phyloP scores from a whole-genome alignment of 345 rosid species.

The Populus simonii region DNA sequence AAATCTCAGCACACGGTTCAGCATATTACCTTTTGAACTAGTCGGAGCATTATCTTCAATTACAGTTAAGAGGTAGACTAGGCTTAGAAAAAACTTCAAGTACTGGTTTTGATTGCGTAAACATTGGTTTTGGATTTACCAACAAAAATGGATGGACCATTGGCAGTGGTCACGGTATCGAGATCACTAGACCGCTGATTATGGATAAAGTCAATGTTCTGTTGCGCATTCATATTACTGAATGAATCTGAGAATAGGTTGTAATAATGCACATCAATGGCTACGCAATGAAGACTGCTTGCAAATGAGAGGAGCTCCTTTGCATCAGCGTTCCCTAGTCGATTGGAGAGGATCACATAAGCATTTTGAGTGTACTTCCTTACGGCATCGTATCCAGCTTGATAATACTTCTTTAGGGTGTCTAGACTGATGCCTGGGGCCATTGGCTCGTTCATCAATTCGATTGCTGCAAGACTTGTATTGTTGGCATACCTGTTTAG shows the following conservation, averaged over 20 bases:
- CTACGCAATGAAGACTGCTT: conserved; percentile 16
- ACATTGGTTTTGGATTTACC: conserved; percentile 12
- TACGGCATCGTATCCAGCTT: conserved; percentile 36
- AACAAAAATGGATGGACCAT: conserved; percentile 32
- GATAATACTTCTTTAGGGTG: conserved; percentile 26
- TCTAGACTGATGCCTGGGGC: conserved; percentile 25
- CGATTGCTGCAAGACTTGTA: conserved; percentile 29
- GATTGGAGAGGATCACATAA: conserved; percentile 34
- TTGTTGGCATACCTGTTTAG: neutral
- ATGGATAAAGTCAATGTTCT: conserved; percentile 29
- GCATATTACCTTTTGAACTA: neutral
- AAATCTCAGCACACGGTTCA: neutral
- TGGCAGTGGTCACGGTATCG: conserved; percentile 4
- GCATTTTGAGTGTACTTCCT: conserved; percentile 29
- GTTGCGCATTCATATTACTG: conserved; percentile 9
- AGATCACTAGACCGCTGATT: conserved; percentile 18
- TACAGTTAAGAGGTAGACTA: neutral
- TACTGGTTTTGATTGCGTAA: neutral
- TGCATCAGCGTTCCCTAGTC: conserved; percentile 24
- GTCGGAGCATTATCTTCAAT: no score
- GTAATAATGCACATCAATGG: conserved; percentile 44
- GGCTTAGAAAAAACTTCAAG: neutral
- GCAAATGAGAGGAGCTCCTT: conserved; percentile 33
- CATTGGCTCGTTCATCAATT: conserved; percentile 42
- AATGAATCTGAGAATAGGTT: conserved; percentile 18